Conservation (phyloP, 2,329 filamentous ascomycete species). For the Colletotrichum filicis region DNA sequence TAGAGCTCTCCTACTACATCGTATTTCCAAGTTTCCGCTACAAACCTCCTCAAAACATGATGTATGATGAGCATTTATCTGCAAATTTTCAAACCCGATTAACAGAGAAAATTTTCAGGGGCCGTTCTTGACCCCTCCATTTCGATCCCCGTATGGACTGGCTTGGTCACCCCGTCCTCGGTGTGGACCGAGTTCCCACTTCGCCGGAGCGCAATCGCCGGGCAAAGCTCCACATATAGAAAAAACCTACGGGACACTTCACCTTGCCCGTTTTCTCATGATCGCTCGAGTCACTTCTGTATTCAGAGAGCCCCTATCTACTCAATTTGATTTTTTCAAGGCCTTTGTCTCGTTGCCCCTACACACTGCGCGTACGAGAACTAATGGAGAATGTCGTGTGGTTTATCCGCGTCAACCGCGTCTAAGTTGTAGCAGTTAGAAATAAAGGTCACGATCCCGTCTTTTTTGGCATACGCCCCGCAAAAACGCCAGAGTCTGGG, state of each 20-base stretch:
- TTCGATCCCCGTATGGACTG: not conserved
- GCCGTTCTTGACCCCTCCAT: slow-evolving; percentile 6
- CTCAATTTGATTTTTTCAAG: too few relatives aligned
- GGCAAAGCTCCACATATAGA: not conserved
- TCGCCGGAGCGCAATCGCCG: slow-evolving; percentile 4
- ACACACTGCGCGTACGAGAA: not conserved
- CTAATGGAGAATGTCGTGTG: not conserved
- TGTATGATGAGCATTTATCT: too few relatives aligned
- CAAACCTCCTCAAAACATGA: too few relatives aligned
- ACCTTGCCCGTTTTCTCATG: not conserved
- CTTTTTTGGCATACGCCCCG: not conserved
- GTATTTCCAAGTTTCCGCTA: not conserved
- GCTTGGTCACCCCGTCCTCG: slow-evolving; percentile 12
- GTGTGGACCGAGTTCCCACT: slow-evolving; percentile 7
- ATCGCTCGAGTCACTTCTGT: not conserved
- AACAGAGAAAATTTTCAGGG: not conserved
- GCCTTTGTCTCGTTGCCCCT: not conserved
- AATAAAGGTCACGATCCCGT: not conserved
- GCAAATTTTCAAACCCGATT: not conserved
- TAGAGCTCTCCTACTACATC: not conserved
- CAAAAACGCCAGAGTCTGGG: not conserved
- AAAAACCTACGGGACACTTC: not conserved
- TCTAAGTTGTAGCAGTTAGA: not conserved
- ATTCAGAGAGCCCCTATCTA: not conserved
- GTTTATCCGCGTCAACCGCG: not conserved